phyloP scores from a whole-genome alignment of 2,329 filamentous ascomycete genomes.

The Scytalidium sp. region DNA sequence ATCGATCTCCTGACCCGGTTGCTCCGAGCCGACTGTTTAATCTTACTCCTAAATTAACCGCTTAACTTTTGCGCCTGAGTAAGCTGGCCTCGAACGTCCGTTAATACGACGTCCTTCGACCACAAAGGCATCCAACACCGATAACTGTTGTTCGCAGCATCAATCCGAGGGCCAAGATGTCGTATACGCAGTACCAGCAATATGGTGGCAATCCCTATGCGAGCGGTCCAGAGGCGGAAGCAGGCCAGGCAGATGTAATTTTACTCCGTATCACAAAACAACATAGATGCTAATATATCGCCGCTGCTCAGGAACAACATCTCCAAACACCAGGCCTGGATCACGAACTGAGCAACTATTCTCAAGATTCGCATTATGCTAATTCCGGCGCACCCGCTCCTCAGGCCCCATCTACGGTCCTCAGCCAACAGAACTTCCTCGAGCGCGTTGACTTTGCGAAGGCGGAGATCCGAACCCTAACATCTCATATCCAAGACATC shows the following conservation, averaged over 20 bases:
- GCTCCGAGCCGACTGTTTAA: neutral
- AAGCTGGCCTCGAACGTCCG: neutral
- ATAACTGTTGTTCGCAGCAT: constrained; percentile 8
- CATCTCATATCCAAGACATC: constrained; percentile 65
- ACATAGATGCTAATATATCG: neutral
- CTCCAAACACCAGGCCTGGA: constrained; percentile 15
- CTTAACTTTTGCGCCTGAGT: neutral
- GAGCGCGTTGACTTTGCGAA: constrained; percentile 64
- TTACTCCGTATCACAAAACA: neutral
- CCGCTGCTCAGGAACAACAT: constrained; percentile 8
- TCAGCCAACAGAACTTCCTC: constrained; percentile 67
- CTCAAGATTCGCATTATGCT: constrained; percentile 21
- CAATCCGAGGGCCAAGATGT: constrained; percentile 46
- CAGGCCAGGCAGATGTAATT: constrained; percentile 23
- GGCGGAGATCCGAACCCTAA: constrained; percentile 64
- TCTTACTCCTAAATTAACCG: neutral
- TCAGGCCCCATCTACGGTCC: constrained; percentile 30
- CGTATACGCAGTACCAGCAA: constrained; percentile 59
- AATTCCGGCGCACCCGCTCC: constrained; percentile 19
- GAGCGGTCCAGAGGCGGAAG: constrained; percentile 41
- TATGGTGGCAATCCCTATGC: constrained; percentile 57
- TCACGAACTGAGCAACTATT: constrained; percentile 23
- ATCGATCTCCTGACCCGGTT: neutral
- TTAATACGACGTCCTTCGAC: neutral
- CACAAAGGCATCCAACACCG: neutral